Conservation (phyloP, 73 alveolate species). For the Paraurostyla sp. region DNA sequence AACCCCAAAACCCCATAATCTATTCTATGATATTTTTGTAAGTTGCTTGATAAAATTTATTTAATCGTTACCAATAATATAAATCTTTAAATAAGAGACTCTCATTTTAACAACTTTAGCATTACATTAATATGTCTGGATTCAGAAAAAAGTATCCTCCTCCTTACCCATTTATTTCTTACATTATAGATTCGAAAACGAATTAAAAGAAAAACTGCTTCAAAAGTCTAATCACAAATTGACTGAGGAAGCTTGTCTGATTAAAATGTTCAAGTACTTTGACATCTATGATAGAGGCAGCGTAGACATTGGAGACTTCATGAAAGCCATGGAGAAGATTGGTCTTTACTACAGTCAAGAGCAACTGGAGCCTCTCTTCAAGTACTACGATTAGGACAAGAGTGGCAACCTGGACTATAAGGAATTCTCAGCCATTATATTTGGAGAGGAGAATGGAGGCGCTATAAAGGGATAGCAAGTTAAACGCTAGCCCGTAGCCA, state of each 20-base stretch:
- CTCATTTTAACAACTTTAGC: too few relatives aligned
- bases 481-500: conserved; percentile 1
- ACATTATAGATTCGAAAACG: conserved; percentile 80
- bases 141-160: too few relatives aligned
- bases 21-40: too few relatives aligned
- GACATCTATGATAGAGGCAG: conserved; percentile 93
- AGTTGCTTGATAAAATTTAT: too few relatives aligned
- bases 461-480: conserved; percentile 32
- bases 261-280: conserved; percentile 94
- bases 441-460: conserved; percentile 50
- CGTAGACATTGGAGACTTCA: conserved; percentile 78
- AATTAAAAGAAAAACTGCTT: conserved; percentile 86
- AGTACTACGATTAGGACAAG: conserved; percentile 72
- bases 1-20: neutral
- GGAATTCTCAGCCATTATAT: conserved; percentile 79
- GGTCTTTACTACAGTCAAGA: conserved; percentile 81
- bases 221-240: conserved; percentile 82
- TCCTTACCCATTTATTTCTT: too few relatives aligned
- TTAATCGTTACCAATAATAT: too few relatives aligned
- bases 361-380: conserved; percentile 69
- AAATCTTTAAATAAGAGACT: too few relatives aligned
- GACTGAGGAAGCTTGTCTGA: conserved; percentile 94
- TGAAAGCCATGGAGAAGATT: conserved; percentile 90
- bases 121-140: too few relatives aligned
- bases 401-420: conserved; percentile 82